Evolutionary conservation across 23 red algal species (phyloP), one percentile per base, ranked within the genome.

Genomic region (Gracilariopsis chorda): DNA sequence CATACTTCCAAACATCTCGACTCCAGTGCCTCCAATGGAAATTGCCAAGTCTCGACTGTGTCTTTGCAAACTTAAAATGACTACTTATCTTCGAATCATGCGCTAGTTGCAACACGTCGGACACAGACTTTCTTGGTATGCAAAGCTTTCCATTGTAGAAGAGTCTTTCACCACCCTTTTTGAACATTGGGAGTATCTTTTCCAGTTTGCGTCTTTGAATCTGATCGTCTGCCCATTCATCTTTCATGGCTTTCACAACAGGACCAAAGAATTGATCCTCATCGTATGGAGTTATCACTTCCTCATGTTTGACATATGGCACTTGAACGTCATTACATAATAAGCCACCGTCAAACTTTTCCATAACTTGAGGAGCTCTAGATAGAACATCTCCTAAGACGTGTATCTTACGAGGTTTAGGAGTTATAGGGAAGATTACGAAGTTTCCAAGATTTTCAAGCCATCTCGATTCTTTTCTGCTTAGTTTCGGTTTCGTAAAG

Each of bases 21-120:
- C 13, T 48, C 41, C 48, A 47, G 29, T 77, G 28, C 29, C 29
- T 77, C 71, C 71, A 77, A 47, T 77, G 71, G 71, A 77, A 53
- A 0, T 43, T 0, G 5, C n/a, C 0, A 9, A 77, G 48, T 43
- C 71, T 43, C 3, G 71, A 12, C 7, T 47, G 33, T 21, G 71
- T 46, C 40, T 42, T 77, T 28, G 1, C 71, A 77, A 77, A 77
- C 20, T 47, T 47, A 47, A 77, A 43, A 48, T 77, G 48, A 25
- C 71, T 42, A 52, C 33, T 29, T 25, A 47, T 11, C 48, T 52
- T 77, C 33, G 71, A 0, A 7, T 77, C 71, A 51, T 77, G 48
- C n/a, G 71, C 71, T 28, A 77, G 43, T n/a, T 47, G 37, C 2
- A 77, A 44, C 12, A 46, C 35, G 35, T 62, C 57, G 8, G 57